Evolutionary conservation across 1,139 yeast species (phyloP), one percentile per base, ranked within the genome.

Genomic region (Petasospora fabianii): DNA sequence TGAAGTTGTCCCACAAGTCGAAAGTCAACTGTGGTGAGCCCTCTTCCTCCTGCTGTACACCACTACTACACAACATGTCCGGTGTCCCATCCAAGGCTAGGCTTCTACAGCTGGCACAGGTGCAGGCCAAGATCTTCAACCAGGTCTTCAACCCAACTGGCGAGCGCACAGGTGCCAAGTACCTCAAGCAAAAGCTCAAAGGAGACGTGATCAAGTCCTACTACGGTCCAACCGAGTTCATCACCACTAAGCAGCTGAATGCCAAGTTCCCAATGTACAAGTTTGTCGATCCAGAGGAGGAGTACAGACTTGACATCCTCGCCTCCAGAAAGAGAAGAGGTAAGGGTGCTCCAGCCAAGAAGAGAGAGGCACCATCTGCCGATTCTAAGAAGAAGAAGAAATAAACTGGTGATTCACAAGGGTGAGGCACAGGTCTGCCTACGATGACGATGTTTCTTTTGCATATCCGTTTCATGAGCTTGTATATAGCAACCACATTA

Each of bases 301-400:
- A 74, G 36, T 79, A 83, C 61, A 71, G 92, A 60, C 55, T 78
- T 48, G 72, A 72, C 47, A 78, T 80, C 75, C 77, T 80, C 30
- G 76, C 70, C 41, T 78, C 77, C 47, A 72, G 86, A 63, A 83
- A 80, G 71, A 81, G 84, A 74, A 83, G 95, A 76, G 90, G 87
- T 60, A 87, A 87, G 65, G 95, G 95, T 61, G 94, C 96, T 16
- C 96, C 96, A 51, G 78, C 83, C 69, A 87, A 87, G 72, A 77
- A 76, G 64, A 71, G 66, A 52, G 73, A 65, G 52, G 66, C 68
- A 18, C 59, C 64, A 18, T 51, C 53, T 20, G 61, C 55, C 30
- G 55, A 53, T 27, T 37, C 36, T n/a, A 57, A 58, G 34, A 64
- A 68, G 56, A 68, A 69, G 58, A 66, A 66, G 57, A 68, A 64